These are phyloP conservation scores for Ogataea methylovora DNA, from an alignment of 805 yeast species.

Conservation along the genomic window DNA sequence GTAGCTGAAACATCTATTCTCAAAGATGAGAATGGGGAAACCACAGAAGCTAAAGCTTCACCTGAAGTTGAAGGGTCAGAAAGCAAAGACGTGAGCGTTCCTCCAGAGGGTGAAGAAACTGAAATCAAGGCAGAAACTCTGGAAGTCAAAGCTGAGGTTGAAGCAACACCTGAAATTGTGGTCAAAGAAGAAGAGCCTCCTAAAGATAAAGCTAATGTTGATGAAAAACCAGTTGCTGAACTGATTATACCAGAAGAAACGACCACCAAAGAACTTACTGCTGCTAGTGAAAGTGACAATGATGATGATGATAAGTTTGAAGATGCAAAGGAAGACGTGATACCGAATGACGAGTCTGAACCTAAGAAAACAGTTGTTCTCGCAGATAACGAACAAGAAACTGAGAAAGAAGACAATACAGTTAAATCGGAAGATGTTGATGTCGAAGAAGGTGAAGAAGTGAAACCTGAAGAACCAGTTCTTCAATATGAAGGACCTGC, in stretches of 20 bases:
- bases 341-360: slow-evolving; percentile 2
- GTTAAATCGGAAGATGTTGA: neutral
- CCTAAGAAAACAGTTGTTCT: slow-evolving; percentile 3
- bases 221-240: too few relatives aligned
- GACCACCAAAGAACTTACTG: too few relatives aligned
- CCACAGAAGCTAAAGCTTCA: neutral
- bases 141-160: neutral
- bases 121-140: neutral
- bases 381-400: neutral
- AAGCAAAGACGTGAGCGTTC: neutral
- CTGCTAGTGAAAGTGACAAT: too few relatives aligned
- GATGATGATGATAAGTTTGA: too few relatives aligned
- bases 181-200: neutral
- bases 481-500: slow-evolving; percentile 56
- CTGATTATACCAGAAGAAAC: too few relatives aligned
- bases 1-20: slow-evolving; percentile 18
- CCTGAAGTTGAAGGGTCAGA: neutral
- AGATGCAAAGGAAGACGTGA: neutral
- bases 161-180: neutral
- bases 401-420: slow-evolving; percentile 2
- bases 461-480: slow-evolving; percentile 1
- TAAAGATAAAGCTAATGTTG: too few relatives aligned
- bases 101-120: slow-evolving; percentile 1
- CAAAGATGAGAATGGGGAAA: slow-evolving; percentile 17
- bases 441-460: neutral